Percentiles rank a stretch among this genome's conserved stretches.
These are phyloP conservation scores for Cynanchum wilfordii DNA, from an alignment of 257 asterid species.

Conservation along the genomic window DNA sequence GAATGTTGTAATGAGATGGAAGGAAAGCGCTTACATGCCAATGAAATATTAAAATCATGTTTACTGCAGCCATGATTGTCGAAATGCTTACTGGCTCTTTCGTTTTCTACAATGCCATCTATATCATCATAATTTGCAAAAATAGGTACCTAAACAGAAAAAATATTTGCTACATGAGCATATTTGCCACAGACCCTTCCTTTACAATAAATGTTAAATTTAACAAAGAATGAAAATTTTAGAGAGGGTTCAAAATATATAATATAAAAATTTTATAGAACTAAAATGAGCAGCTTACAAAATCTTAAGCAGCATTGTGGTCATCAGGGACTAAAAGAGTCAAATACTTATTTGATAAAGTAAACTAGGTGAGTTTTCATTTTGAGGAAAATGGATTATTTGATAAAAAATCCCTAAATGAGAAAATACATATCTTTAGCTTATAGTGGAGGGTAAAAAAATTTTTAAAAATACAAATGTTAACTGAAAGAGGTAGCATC, in stretches of 20 bases:
- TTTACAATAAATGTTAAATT: background rate
- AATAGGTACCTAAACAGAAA: constrained; percentile 56
- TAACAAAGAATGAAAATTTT: background rate
- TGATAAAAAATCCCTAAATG: background rate
- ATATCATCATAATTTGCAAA: constrained; percentile 56
- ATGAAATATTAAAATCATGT: constrained; percentile 50
- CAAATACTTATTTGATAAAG: background rate
- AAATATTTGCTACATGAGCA: background rate
- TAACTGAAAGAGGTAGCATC: background rate
- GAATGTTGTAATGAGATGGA: constrained; percentile 65
- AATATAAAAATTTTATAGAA: background rate
- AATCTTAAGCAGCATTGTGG: background rate
- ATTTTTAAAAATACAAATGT: background rate
- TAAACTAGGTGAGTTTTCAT: background rate
- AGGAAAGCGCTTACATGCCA: constrained; percentile 61
- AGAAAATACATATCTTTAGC: background rate
- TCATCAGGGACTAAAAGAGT: background rate
- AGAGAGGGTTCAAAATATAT: background rate
- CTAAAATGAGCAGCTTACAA: background rate
- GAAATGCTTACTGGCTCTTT: constrained; percentile 33
- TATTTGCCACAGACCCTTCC: background rate
- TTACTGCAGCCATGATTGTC: constrained; percentile 32
- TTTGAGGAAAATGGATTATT: background rate
- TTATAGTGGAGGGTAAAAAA: background rate
- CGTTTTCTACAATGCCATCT: constrained; percentile 48